Evolutionary conservation across 1,139 yeast genomes (phyloP), one percentile per base, ranked within the genome.

Genomic region (Yamadazyma aaseri): DNA sequence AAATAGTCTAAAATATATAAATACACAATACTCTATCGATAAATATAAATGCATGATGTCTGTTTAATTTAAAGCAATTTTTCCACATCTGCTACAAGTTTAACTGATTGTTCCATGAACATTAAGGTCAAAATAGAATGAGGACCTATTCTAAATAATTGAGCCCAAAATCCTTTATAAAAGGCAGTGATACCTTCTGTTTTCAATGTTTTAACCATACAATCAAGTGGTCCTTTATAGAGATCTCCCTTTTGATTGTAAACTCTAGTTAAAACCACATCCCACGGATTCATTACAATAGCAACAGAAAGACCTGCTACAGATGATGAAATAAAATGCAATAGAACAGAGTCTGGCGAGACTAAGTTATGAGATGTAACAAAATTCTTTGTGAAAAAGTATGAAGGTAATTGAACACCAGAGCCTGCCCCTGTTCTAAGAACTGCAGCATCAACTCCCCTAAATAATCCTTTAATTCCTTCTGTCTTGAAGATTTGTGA

Each of bases 241-340:
- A 85, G 73, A 51, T 86, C 76, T 25, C 96, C 96, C 60, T 82
- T 86, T 58, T 92, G 97, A 60, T 92, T 92, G 63, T 90, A 92
- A 60, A 94, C 83, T 64, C 98, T 76, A 2, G 98, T 92, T 63
- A 92, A 70, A 35, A 92, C 76, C 35, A 92, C 97, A 58, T 92
- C 98, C 80, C 96, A 87, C 12, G 97, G 97, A 57, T 89, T 90
- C 97, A 94, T 90, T 25, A 86, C 96, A 22, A 90, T 71, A 35
- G 95, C 92, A 20, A 92, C 97, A 45, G 96, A 97, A 32, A 89
- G 61, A 29, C 98, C 98, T 6, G 96, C 83, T 45, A 75, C 66
- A 1, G 94, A 78, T 23, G 94, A 81, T 1, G 97, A 79, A 10
- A 75, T 48, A 45, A 92, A 71, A 58, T 89, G 96, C 44, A 85